Evolutionary conservation across 2,329 filamentous ascomycete genomes (phyloP), one percentile per base, ranked within the genome.

Genomic region (Colletotrichum cuscutae): DNA sequence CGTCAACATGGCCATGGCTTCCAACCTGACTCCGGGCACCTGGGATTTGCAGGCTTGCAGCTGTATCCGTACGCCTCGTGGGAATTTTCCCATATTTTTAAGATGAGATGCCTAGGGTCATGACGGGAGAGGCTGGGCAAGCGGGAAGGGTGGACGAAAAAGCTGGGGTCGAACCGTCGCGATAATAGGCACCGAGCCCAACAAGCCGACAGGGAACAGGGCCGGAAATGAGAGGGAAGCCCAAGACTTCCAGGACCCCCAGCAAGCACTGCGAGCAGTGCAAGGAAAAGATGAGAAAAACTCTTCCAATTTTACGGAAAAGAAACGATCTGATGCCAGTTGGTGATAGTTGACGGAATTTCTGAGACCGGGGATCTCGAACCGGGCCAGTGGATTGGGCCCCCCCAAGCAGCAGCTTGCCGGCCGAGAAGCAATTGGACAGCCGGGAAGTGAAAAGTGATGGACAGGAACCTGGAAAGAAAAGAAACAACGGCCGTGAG

Each of bases 61-160:
- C 42, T n/a, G 42, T 49, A 49, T 49, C 42, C 42, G 42, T 49
- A 49, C 42, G 42, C 42, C 42, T 49, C 42, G 42, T 49, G 42
- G 42, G 42, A 49, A 49, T 8, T 49, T 19, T 49, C 42, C 42
- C 42, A 9, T 30, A 54, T 56, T 65, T 65, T 65, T 70, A 70
- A 70, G 66, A 72, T 70, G 65, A 72, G 70, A 65, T 61, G 65
- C 54, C 30, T 46, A 37, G 66, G 70, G 32, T 63, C n/a, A 53
- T n/a, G 42, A 52, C 42, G 62, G 22, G 30, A 28, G 42, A 64
- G 62, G 49, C 46, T 64, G 46, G 61, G 30, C 22, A 19, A 26
- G 19, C 42, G 42, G 42, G 26, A 49, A 62, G 60, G 26, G 26
- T 37, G 60, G 42, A 24, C 22, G 8, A 28, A 53, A 30, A 42